Evolutionary conservation across 805 yeast genomes (phyloP).

Genomic region (Schwanniomyces sp.): DNA sequence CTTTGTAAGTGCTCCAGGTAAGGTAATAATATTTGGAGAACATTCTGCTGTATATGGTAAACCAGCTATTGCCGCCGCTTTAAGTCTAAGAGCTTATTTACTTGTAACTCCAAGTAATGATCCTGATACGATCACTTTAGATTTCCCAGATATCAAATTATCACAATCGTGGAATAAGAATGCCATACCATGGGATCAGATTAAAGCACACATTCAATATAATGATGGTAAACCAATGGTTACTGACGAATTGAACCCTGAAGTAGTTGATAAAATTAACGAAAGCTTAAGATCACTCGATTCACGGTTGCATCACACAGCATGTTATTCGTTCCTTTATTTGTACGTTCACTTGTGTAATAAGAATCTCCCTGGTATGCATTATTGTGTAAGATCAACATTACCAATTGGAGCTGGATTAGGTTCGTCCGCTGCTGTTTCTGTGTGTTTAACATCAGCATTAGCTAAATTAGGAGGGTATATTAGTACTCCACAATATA

Average conservation of each 20-base stretch:
- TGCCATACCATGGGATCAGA: slow-evolving; percentile 61
- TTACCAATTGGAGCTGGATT: slow-evolving; percentile 96
- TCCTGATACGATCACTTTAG: slow-evolving; percentile 50
- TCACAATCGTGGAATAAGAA: slow-evolving; percentile 59
- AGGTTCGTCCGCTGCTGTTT: slow-evolving; percentile 89
- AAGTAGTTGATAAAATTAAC: slow-evolving; percentile 50
- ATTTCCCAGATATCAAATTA: slow-evolving; percentile 82
- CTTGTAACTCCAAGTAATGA: slow-evolving; percentile 53
- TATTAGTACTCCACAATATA: slow-evolving; percentile 38
- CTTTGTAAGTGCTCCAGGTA: slow-evolving; percentile 91
- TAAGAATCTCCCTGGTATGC: slow-evolving; percentile 46
- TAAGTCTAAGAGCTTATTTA: slow-evolving; percentile 80
- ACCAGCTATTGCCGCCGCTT: slow-evolving; percentile 96
- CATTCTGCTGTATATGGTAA: slow-evolving; percentile 92
- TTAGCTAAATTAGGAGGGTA: slow-evolving; percentile 61
- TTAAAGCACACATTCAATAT: slow-evolving; percentile 17
- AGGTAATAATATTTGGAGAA: slow-evolving; percentile 93
- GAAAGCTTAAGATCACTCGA: slow-evolving; percentile 44
- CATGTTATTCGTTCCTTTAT: slow-evolving; percentile 84
- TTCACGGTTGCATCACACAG: slow-evolving; percentile 64
- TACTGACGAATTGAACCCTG: slow-evolving; percentile 61
- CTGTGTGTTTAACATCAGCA: slow-evolving; percentile 82
- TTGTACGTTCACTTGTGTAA: slow-evolving; percentile 61
- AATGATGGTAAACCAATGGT: slow-evolving; percentile 23
- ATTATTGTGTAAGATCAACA: slow-evolving; percentile 73